A percentile compares a stretch with the other conserved stretches of the same genome.
Evolutionary conservation across 345 rosid species (phyloP).

Genomic region (Carallia brachiata): DNA sequence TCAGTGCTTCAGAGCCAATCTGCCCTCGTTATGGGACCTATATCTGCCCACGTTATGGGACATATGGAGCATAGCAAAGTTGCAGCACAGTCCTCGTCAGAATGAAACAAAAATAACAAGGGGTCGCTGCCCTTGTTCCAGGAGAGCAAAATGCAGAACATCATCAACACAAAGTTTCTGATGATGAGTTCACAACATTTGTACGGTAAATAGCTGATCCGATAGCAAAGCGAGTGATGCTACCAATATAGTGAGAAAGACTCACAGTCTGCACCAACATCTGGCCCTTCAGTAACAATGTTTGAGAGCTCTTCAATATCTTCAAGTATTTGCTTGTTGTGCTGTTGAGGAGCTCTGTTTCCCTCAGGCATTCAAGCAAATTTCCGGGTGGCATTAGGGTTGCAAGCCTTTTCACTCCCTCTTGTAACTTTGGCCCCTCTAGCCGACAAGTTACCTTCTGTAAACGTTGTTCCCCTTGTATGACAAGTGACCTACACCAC

Average conservation of each 20-base stretch:
- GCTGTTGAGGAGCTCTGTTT: slow-evolving; percentile 6
- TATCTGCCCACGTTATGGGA: neutral
- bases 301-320: slow-evolving; percentile 21
- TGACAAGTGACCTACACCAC: too few species aligned
- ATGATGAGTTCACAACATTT: too few species aligned
- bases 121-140: neutral
- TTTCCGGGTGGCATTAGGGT: too few species aligned
- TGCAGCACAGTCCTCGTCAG: slow-evolving; percentile 23
- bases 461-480: too few species aligned
- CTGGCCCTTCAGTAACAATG: slow-evolving; percentile 23
- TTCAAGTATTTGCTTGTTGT: slow-evolving; percentile 7
- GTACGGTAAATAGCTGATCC: slow-evolving; percentile 23
- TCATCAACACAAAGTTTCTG: neutral
- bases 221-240: slow-evolving; percentile 18
- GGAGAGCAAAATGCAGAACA: slow-evolving; percentile 22
- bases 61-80: slow-evolving; percentile 19
- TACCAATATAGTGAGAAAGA: slow-evolving; percentile 6
- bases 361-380: too few species aligned
- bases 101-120: too few species aligned
- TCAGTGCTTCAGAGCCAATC: slow-evolving; percentile 28
- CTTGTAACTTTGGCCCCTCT: too few species aligned
- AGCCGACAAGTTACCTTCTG: too few species aligned
- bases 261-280: slow-evolving; percentile 14
- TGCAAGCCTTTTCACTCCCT: too few species aligned
- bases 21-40: neutral